Percentiles rank a stretch among this genome's conserved stretches.
Conservation (phyloP, 2,329 filamentous ascomycete genomes). For the Colletotrichum higginsianum region DNA sequence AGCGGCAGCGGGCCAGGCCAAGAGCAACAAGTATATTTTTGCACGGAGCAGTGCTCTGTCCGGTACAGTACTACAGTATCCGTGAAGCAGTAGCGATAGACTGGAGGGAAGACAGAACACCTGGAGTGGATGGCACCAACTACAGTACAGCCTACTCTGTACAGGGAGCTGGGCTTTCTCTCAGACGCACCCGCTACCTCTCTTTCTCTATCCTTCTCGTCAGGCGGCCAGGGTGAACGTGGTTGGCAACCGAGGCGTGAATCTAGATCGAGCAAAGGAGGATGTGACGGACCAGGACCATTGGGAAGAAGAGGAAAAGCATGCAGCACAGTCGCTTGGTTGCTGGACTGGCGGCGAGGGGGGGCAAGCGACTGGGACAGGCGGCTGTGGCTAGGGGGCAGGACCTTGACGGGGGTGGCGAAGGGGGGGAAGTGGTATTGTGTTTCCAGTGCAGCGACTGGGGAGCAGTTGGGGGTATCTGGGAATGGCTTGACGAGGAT, state of each 20-base stretch:
- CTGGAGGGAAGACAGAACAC: background rate
- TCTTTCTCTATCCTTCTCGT: slow-evolving; percentile 1
- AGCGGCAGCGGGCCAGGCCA: background rate
- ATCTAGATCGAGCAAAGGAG: slow-evolving; percentile 17
- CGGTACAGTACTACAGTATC: background rate
- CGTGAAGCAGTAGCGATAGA: background rate
- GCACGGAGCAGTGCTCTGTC: no score
- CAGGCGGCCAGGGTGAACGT: background rate
- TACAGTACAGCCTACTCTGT: background rate
- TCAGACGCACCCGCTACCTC: background rate
- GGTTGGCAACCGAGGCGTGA: slow-evolving; percentile 3
- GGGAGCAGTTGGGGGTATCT: slow-evolving; percentile 1
- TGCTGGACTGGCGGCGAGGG: background rate
- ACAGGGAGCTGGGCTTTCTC: background rate
- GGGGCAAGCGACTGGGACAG: slow-evolving; percentile 13
- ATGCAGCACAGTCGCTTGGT: slow-evolving; percentile 14
- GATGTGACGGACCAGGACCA: slow-evolving; percentile 5
- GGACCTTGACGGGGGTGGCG: slow-evolving; percentile 15
- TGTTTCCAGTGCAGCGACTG: slow-evolving; percentile 14
- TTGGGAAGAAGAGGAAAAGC: slow-evolving; percentile 27
- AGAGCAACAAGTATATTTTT: background rate
- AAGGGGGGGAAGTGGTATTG: background rate
- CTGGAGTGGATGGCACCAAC: background rate
- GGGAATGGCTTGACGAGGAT: background rate
- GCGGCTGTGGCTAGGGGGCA: slow-evolving; percentile 13